These are phyloP conservation scores for Ophiocordyceps sinensis DNA, from an alignment of 2,329 filamentous ascomycete species.

Conservation along the genomic window DNA sequence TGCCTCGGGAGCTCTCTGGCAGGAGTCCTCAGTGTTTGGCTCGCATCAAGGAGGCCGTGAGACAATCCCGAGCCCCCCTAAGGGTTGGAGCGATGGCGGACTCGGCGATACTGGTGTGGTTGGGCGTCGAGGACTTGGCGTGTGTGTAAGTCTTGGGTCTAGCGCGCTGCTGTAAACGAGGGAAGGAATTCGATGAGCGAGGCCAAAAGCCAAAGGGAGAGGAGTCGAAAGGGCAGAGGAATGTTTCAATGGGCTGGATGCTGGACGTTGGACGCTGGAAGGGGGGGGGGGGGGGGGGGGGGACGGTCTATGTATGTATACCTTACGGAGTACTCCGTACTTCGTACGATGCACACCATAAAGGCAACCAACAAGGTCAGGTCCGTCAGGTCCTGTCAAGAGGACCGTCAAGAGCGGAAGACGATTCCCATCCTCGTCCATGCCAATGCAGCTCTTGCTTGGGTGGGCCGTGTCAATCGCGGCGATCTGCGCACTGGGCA, in stretches of 20 bases:
- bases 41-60: slow-evolving; percentile 4
- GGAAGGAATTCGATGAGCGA: slow-evolving; percentile 7
- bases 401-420: no score
- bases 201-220: background rate
- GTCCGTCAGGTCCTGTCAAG: background rate
- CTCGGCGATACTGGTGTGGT: background rate
- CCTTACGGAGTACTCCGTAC: no score
- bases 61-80: slow-evolving; percentile 1
- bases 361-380: background rate
- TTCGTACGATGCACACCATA: no score
- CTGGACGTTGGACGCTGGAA: no score
- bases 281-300: no score
- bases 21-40: background rate
- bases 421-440: slow-evolving; percentile 1
- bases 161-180: slow-evolving; percentile 1
- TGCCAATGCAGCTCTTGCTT: background rate
- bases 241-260: slow-evolving; percentile 1
- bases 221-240: slow-evolving; percentile 4
- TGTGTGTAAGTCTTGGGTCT: slow-evolving; percentile 1
- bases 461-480: background rate
- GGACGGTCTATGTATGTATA: no score
- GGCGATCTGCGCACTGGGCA: slow-evolving; percentile 4
- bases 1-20: background rate
- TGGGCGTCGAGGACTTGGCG: slow-evolving; percentile 1
- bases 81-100: background rate